Base-by-base conservation (phyloP, 192 early-diverging fungal genomes). In the Backusella australiensis region DNA sequence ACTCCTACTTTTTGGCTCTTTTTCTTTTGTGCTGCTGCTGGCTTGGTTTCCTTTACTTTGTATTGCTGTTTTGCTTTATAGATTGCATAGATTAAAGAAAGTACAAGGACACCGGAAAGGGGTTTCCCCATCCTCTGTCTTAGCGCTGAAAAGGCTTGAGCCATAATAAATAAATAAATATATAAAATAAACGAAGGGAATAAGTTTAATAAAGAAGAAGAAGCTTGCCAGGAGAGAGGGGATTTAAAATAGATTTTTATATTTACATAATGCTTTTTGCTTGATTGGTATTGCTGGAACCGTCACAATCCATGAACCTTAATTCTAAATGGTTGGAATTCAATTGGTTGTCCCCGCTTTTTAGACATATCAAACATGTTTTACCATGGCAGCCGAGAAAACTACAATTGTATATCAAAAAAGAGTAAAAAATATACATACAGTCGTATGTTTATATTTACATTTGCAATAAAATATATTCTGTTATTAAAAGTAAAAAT, bases 1-100 rank as follows among this genome's bases (percentile, higher is more conserved):
- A 89, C 88, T 38, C 89, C 89, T 26, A 89, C 84, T 32, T 78
- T 83, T 44, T 77, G 72, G 6, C 34, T 29, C 29, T 75, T 63
- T n/a, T 66, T 66, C 15, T 65, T 63, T 21, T 38, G 41, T 7
- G 56, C 14, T 23, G 8, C 12, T 41, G 23, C 14, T 67, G 56
- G 34, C 26, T 41, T 38, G 15, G 59, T 44, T 2, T 34, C 42
- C 19, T 66, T 66, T 14, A 36, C 17, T 34, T 67, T 65, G 32
- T 42, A 67, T 34, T 42, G 38, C 9, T 42, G 26, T 38, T 35
- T 75, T 32, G 74, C 65, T 67, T 49, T 75, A 65, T 75, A 53
- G 4, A 75, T n/a, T 29, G 74, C 74, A 41, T 67, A 75, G 35
- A 75, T 46, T 32, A 75, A 26, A 21, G 74, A 44, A 23, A 75